Evolutionary conservation across 176 grass and related monocot species (phyloP), one percentile per base, ranked within the genome.

Genomic region (Echinochloa phyllopogon): DNA sequence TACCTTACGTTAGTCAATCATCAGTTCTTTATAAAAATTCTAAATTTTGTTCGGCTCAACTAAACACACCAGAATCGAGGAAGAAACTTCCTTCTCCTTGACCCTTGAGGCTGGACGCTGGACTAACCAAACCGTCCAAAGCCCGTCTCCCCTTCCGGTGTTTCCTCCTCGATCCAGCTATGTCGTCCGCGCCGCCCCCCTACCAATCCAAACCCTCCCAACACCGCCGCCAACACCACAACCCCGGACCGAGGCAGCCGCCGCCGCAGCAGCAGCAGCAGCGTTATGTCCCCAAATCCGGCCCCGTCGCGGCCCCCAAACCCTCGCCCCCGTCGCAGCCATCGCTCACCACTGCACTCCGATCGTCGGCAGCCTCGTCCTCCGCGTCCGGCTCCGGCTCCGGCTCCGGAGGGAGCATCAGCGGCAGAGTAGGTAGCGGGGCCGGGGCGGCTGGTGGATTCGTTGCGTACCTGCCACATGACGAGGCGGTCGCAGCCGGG

Each of bases 401-500:
- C 36, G 29, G 64, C 29, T 33, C 29, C 36, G 29, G 64, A n/a
- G 6, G 66, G 45, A 39, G 78, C 64, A 11, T 50, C 36, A 23
- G 47, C 33, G 33, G 61, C 53, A 42, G 75, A 40, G 57, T 37
- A 11, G 62, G 70, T 25, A 72, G 55, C 21, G 60, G 27, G 62
- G 67, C 72, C 21, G 60, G 27, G 62, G 67, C 72, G 39, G 43
- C 52, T 15, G 87, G 79, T 78, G 87, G 61, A 42, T 95, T 95
- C 83, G 87, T 95, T 52, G 62, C 58, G 8, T 98, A 98, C 82
- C 75, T 98, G 71, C 96, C 96, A 50, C 96, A 98, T 66, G 96
- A 98, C 60, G 96, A 98, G 91, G 93, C 93, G 21, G 85, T 94
- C 15, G 93, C 96, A 20, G 91, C 91, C 24, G 96, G 96, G 47